These are phyloP conservation scores for Rhizopus stolonifer DNA, from an alignment of 371 early-diverging fungal genomes.

Conservation along the genomic window DNA sequence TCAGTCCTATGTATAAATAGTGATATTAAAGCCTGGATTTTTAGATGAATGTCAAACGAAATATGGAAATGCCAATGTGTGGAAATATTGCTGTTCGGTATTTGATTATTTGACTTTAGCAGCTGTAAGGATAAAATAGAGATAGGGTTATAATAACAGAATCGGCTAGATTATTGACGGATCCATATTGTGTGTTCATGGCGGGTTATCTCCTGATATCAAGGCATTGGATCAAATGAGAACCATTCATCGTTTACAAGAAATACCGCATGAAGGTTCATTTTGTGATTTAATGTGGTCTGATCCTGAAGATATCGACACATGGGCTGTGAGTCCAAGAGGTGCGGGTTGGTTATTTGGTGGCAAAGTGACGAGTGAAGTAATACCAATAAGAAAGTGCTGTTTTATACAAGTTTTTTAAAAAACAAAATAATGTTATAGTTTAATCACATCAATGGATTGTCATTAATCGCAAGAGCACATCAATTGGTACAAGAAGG, in stretches of 20 bases:
- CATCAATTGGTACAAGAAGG: conserved; percentile 99
- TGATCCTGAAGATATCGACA: conserved; percentile 94
- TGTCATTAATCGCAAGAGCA: conserved; percentile 96
- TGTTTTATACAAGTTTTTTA: no score
- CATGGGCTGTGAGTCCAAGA: conserved; percentile 98
- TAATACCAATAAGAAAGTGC: no score
- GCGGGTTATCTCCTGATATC: conserved; percentile 98
- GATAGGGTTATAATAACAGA: no score
- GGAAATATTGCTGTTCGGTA: conserved; percentile 98
- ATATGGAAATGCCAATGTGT: conserved; percentile 98
- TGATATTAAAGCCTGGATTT: background rate
- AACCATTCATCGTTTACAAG: conserved; percentile 94
- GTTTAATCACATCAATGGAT: conserved; percentile 97
- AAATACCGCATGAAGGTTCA: conserved; percentile 99
- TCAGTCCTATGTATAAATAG: no score
- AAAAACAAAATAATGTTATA: no score
- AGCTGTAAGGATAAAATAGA: conserved; percentile 71
- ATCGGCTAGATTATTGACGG: conserved; percentile 47
- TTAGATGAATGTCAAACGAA: conserved; percentile 98
- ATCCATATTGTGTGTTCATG: conserved; percentile 97
- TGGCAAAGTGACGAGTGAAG: conserved; percentile 93
- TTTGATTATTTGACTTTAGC: conserved; percentile 99
- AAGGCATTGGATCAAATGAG: conserved; percentile 95
- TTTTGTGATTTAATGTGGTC: conserved; percentile 97
- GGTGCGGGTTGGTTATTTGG: conserved; percentile 99